Percentiles rank a stretch among this genome's conserved stretches.
Evolutionary conservation across 2,329 filamentous ascomycete genomes (phyloP).

Genomic region (Bipolaris sorokiniana): DNA sequence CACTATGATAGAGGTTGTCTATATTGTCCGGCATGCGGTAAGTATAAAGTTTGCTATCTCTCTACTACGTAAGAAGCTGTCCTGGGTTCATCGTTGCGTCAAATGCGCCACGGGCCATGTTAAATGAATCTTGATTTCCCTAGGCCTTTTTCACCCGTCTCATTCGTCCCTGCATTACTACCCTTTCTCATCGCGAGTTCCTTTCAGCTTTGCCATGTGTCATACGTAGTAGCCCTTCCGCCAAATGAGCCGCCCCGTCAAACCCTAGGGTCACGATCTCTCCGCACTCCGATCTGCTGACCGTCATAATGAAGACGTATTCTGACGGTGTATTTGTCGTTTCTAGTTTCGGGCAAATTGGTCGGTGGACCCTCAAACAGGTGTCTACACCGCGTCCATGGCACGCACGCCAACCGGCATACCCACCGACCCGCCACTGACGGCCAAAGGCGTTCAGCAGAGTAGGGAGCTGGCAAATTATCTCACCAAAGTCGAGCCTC

Average conservation of each 20-base stretch:
- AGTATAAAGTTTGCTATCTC: constrained; percentile 39
- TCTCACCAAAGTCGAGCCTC: constrained; percentile 66
- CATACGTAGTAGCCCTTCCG: constrained; percentile 14
- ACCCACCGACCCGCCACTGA: constrained; percentile 83
- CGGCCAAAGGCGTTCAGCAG: constrained; percentile 84
- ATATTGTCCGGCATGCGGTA: constrained; percentile 59
- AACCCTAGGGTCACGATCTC: not conserved
- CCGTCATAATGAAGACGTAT: constrained; percentile 22
- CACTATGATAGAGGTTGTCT: constrained; percentile 55
- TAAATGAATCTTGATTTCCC: constrained; percentile 17
- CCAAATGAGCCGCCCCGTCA: constrained; percentile 1
- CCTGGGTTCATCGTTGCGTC: constrained; percentile 9
- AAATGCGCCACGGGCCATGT: constrained; percentile 14
- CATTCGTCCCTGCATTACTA: constrained; percentile 17
- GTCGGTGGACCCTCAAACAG: constrained; percentile 81
- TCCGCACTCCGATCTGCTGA: not conserved
- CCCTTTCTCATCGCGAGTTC: constrained; percentile 4
- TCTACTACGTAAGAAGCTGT: not conserved
- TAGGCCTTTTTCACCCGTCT: constrained; percentile 1
- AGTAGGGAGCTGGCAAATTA: constrained; percentile 74
- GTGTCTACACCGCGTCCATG: constrained; percentile 72
- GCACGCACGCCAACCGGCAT: constrained; percentile 81
- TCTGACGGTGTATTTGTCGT: constrained; percentile 25
- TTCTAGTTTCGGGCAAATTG: constrained; percentile 84
- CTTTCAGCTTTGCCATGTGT: constrained; percentile 9